Conservation (phyloP, 2,329 filamentous ascomycete species). For the Cryphonectria parasitica region DNA sequence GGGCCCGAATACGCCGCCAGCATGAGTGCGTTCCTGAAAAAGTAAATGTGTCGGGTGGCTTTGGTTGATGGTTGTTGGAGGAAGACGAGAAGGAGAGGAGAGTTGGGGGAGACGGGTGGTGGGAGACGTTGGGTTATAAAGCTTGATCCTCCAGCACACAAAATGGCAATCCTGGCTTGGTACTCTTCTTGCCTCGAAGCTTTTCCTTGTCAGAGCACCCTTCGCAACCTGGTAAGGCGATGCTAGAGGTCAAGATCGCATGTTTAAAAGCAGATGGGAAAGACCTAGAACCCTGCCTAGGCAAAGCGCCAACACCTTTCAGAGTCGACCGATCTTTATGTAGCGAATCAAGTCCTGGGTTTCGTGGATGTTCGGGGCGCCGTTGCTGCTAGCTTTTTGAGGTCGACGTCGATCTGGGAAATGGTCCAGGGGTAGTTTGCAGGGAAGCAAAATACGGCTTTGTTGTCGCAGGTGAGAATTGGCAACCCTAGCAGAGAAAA, state of each 20-base stretch:
- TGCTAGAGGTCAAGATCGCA: conserved; percentile 3
- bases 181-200: background rate
- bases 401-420: background rate
- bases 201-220: background rate
- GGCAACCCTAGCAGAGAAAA: background rate
- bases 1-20: conserved; percentile 56
- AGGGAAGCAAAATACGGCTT: too few species aligned
- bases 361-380: background rate
- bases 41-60: background rate
- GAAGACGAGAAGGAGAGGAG: background rate
- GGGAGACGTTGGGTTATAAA: background rate
- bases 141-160: background rate
- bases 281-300: background rate
- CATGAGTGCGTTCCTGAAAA: conserved; percentile 52
- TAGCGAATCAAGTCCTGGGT: background rate
- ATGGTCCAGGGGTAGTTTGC: background rate
- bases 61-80: background rate
- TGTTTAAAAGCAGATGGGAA: background rate
- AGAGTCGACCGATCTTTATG: background rate
- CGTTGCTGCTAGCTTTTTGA: background rate
- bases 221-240: background rate
- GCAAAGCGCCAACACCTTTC: background rate
- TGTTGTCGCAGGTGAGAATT: background rate
- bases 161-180: background rate
- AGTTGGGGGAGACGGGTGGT: background rate